Evolutionary conservation across 176 grass and related monocot genomes (phyloP).

Genomic region (Oryza glaberrima): DNA sequence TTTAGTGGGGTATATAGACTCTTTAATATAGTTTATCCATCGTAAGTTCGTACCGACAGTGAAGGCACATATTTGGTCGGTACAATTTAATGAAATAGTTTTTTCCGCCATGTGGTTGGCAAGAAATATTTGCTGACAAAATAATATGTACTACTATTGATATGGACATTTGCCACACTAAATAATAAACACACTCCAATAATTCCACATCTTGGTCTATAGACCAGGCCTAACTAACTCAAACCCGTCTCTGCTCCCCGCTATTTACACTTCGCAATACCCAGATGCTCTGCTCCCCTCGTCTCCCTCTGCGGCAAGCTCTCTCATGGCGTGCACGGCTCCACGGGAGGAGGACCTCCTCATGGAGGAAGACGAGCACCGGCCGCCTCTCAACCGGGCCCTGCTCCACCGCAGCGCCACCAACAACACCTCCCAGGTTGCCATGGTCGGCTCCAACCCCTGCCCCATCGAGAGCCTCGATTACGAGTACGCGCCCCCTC

Average conservation of each 20-base stretch:
- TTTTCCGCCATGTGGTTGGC: background rate
- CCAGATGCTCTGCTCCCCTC: background rate
- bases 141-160: background rate
- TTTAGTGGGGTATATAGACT: too few species aligned
- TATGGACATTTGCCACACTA: background rate
- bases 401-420: slow-evolving; percentile 66
- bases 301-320: background rate
- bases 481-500: slow-evolving; percentile 63
- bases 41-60: too few species aligned
- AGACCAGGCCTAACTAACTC: background rate
- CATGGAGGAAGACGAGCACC: slow-evolving; percentile 36
- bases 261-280: background rate
- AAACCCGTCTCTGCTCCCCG: too few species aligned
- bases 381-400: slow-evolving; percentile 30
- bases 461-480: slow-evolving; percentile 97
- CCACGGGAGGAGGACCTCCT: slow-evolving; percentile 35
- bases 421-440: slow-evolving; percentile 87
- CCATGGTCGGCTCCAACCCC: slow-evolving; percentile 92
- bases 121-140: background rate
- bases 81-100: background rate
- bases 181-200: background rate
- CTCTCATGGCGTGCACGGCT: slow-evolving; percentile 36
- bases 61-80: background rate
- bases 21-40: too few species aligned
- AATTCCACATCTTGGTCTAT: background rate